Conservation (phyloP, 2,329 filamentous ascomycete species). For the Alternaria conjuncta region DNA sequence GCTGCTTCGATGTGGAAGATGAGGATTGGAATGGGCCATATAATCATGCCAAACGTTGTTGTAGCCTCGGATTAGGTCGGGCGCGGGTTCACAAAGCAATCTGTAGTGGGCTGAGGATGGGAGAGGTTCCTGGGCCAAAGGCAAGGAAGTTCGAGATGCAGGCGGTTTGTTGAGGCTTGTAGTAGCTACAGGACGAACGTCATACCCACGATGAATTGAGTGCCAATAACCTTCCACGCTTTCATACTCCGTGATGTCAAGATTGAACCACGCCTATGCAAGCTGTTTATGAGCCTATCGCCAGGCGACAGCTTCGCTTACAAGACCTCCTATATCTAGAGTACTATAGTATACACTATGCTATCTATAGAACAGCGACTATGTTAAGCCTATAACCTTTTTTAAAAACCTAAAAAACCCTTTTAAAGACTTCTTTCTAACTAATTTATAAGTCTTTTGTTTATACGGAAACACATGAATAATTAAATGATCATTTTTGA, state of each 20-base stretch:
- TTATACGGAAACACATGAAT: no score
- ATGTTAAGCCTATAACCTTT: no score
- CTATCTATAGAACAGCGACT: no score
- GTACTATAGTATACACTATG: no score
- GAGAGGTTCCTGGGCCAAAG: neutral
- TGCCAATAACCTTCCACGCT: neutral
- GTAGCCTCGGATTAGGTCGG: neutral
- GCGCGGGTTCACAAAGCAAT: neutral
- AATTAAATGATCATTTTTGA: no score
- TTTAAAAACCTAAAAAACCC: no score
- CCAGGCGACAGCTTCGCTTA: no score
- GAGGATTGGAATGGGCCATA: neutral
- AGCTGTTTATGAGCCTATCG: no score
- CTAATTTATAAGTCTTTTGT: no score
- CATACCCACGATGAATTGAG: neutral
- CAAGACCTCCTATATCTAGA: no score
- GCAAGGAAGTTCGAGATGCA: neutral
- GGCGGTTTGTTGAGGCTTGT: neutral
- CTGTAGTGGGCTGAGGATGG: neutral
- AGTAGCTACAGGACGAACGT: neutral
- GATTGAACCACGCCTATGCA: no score
- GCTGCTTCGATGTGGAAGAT: neutral
- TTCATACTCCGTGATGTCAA: neutral
- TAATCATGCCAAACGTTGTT: neutral
- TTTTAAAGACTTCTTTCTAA: no score